A percentile compares a stretch with the other conserved stretches of the same genome.
phyloP scores from a whole-genome alignment of 306 rosid genomes.

The Lagenaria siceraria region DNA sequence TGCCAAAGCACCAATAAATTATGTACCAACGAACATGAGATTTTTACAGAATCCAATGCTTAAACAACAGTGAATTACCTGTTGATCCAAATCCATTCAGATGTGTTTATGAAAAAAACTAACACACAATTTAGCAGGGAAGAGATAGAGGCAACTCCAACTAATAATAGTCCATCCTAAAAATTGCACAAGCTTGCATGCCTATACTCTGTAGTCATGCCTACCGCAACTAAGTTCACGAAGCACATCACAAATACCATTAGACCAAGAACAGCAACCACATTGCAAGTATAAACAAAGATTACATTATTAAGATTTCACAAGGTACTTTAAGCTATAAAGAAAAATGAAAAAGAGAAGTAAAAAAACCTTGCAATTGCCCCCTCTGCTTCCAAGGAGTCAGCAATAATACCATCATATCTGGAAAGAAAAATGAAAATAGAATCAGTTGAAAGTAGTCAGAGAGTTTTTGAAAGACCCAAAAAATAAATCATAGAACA shows the following conservation, averaged over 20 bases:
- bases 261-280: background rate
- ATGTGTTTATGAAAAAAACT: background rate
- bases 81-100: background rate
- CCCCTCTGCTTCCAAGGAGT: slow-evolving; percentile 60
- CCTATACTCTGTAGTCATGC: background rate
- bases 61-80: background rate
- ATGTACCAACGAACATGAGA: background rate
- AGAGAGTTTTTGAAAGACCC: background rate
- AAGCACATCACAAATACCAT: background rate
- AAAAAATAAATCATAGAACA: background rate
- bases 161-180: background rate
- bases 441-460: slow-evolving; percentile 6
- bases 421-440: slow-evolving; percentile 29
- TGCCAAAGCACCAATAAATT: background rate
- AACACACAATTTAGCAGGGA: background rate
- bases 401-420: slow-evolving; percentile 75
- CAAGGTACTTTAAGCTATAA: background rate
- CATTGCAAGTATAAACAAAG: background rate
- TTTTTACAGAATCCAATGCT: background rate
- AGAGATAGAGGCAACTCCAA: background rate
- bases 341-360: background rate
- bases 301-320: background rate
- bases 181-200: background rate
- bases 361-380: slow-evolving; percentile 55
- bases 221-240: background rate